Evolutionary conservation across 2,329 filamentous ascomycete genomes (phyloP).

Genomic region (Pseudogymnoascus sp.): DNA sequence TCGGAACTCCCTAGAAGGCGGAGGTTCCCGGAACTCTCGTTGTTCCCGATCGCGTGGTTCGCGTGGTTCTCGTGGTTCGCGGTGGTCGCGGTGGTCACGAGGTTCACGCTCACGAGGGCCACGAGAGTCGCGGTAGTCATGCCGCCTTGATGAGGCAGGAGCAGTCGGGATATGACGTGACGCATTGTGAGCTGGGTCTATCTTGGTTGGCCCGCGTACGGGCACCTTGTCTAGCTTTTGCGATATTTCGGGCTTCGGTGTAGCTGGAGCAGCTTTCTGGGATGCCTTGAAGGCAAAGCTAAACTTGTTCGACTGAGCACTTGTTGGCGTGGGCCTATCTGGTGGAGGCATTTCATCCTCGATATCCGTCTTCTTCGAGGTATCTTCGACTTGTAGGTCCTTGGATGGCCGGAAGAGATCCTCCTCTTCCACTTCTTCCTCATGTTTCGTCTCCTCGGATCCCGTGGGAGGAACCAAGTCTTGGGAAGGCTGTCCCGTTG

Average conservation of each 20-base stretch:
- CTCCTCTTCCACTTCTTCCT: constrained; percentile 27
- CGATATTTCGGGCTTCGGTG: constrained; percentile 58
- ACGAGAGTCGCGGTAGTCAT: constrained; percentile 16
- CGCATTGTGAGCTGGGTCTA: constrained; percentile 1
- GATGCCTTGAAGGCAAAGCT: constrained; percentile 88
- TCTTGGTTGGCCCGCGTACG: constrained; percentile 14
- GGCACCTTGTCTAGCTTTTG: constrained; percentile 57
- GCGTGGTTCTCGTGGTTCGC: background rate
- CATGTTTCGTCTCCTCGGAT: constrained; percentile 28
- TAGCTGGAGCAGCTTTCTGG: constrained; percentile 48
- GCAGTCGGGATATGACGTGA: constrained; percentile 45
- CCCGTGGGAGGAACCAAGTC: constrained; percentile 18
- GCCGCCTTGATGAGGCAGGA: constrained; percentile 42
- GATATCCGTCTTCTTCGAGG: constrained; percentile 40
- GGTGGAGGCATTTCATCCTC: constrained; percentile 49
- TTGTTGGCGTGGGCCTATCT: constrained; percentile 40
- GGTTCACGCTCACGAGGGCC: background rate
- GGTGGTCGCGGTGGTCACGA: background rate
- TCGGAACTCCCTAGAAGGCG: background rate
- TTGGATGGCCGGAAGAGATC: constrained; percentile 57
- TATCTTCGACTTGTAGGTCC: constrained; percentile 59
- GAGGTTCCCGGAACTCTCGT: background rate
- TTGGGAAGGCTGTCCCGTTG: constrained; percentile 23
- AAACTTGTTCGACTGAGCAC: constrained; percentile 58
- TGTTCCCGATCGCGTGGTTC: background rate